These are phyloP conservation scores for Aspergillus biplanus DNA, from an alignment of 495 filamentous ascomycete genomes.

Conservation along the genomic window DNA sequence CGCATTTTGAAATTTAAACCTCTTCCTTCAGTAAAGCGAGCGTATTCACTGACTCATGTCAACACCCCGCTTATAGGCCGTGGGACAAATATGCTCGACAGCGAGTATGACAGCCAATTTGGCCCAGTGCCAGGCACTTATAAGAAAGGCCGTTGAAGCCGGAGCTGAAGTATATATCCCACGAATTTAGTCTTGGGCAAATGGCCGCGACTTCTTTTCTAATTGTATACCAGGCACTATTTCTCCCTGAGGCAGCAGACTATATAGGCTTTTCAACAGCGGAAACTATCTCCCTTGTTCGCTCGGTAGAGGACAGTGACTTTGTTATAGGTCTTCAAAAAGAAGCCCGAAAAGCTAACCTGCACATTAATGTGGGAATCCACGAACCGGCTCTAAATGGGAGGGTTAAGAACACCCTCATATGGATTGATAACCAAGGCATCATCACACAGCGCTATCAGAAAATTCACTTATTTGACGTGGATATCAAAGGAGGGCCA, in stretches of 20 bases:
- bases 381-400: slow-evolving; percentile 71
- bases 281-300: slow-evolving; percentile 69
- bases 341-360: slow-evolving; percentile 58
- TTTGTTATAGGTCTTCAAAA: slow-evolving; percentile 76
- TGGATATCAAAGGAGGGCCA: slow-evolving; percentile 66
- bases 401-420: slow-evolving; percentile 63
- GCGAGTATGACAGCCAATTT: slow-evolving; percentile 79
- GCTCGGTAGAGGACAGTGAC: slow-evolving; percentile 54
- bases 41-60: slow-evolving; percentile 13
- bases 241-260: slow-evolving; percentile 90
- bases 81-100: slow-evolving; percentile 87
- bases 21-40: neutral
- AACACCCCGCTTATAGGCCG: slow-evolving; percentile 57
- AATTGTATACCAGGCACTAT: slow-evolving; percentile 63
- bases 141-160: slow-evolving; percentile 70
- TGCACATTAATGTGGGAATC: slow-evolving; percentile 87
- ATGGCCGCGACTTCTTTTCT: neutral
- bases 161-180: slow-evolving; percentile 69
- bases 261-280: slow-evolving; percentile 73
- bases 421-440: slow-evolving; percentile 72
- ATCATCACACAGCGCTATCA: slow-evolving; percentile 67
- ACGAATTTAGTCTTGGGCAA: neutral
- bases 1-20: slow-evolving; percentile 12
- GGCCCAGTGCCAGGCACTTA: slow-evolving; percentile 68
- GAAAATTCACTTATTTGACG: slow-evolving; percentile 81